A percentile compares a stretch with the other conserved stretches of the same genome.
Evolutionary conservation across 1,284 basidiomycete genomes (phyloP).

Genomic region (Malassezia vespertilionis): DNA sequence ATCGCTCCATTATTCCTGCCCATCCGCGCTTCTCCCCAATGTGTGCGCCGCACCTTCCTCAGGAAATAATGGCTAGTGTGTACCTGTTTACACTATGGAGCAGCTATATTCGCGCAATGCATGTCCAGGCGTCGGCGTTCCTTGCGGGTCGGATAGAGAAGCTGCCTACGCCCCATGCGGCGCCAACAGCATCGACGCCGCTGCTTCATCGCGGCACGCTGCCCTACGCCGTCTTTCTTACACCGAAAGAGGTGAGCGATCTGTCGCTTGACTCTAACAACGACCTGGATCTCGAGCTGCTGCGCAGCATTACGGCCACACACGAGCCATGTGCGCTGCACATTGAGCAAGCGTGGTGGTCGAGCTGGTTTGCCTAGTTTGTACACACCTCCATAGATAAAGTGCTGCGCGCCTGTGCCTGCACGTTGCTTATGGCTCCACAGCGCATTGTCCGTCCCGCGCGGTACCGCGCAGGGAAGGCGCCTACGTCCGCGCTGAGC

Average conservation of each 20-base stretch:
- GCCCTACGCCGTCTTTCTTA: neutral
- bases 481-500: slow-evolving; percentile 16
- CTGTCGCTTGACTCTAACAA: slow-evolving; percentile 1
- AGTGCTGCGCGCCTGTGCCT: too few species aligned
- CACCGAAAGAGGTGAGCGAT: neutral
- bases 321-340: neutral
- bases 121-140: slow-evolving; percentile 12
- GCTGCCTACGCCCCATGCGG: neutral
- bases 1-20: slow-evolving; percentile 8
- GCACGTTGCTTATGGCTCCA: neutral
- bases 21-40: slow-evolving; percentile 16
- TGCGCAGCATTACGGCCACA: neutral
- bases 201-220: slow-evolving; percentile 1
- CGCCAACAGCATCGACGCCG: neutral
- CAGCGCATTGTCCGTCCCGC: slow-evolving; percentile 29
- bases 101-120: slow-evolving; percentile 15
- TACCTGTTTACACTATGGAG: slow-evolving; percentile 19
- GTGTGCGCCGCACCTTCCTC: slow-evolving; percentile 2
- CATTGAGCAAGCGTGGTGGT: too few species aligned
- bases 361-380: neutral
- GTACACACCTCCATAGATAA: neutral
- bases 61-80: slow-evolving; percentile 12
- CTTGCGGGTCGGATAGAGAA: slow-evolving; percentile 2
- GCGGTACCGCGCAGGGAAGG: slow-evolving; percentile 43
- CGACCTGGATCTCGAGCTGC: neutral